phyloP scores from a whole-genome alignment of 208 protist genomes.

The Leishmania tropica region DNA sequence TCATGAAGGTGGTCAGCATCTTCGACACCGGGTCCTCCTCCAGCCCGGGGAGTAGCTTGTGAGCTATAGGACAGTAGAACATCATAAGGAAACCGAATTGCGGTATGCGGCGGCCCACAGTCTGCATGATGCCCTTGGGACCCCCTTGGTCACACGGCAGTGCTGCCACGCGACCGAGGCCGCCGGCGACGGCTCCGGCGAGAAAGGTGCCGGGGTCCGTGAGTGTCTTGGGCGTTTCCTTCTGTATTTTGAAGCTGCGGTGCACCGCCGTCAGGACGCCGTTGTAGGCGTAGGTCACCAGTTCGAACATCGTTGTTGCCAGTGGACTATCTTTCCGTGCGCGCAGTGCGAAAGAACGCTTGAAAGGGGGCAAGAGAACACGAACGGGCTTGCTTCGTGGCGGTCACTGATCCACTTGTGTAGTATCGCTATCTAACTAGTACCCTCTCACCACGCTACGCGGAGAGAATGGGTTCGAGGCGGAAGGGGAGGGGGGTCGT shows the following conservation, averaged over 20 bases:
- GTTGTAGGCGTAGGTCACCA: constrained; percentile 48
- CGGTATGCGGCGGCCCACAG: constrained; percentile 67
- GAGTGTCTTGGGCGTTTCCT: constrained; percentile 54
- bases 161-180: constrained; percentile 53
- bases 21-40: constrained; percentile 72
- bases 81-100: constrained; percentile 89
- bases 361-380: not conserved
- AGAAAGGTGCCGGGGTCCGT: constrained; percentile 83
- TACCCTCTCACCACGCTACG: not conserved
- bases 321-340: not conserved
- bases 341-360: not conserved
- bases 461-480: constrained; percentile 1
- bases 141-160: constrained; percentile 79
- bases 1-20: constrained; percentile 81
- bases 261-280: constrained; percentile 37
- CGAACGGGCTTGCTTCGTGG: not conserved
- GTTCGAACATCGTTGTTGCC: constrained; percentile 48
- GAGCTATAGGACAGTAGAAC: constrained; percentile 80
- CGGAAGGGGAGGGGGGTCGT: not conserved
- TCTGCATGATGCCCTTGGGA: constrained; percentile 70
- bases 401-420: not conserved
- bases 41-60: constrained; percentile 62
- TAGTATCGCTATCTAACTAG: not conserved
- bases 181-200: constrained; percentile 73
- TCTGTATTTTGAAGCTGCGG: constrained; percentile 64